Percentiles rank a stretch among this genome's conserved stretches.
phyloP scores from a whole-genome alignment of 1,284 basidiomycete genomes.

The Pascua guehoae region DNA sequence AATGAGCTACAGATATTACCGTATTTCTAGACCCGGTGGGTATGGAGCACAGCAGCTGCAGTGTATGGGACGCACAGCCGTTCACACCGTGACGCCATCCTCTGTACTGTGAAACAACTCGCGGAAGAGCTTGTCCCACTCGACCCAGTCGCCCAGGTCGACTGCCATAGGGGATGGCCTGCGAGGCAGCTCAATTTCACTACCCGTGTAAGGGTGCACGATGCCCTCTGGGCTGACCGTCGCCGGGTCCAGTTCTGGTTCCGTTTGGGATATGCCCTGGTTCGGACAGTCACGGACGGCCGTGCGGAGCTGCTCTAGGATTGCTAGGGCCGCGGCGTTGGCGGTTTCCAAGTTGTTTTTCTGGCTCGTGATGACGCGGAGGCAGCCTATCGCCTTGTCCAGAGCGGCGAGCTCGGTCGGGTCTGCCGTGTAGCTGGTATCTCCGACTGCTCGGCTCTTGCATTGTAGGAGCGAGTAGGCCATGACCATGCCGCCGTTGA shows the following conservation, averaged over 20 bases:
- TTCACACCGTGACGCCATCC: too few relatives aligned
- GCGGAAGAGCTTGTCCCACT: slow-evolving; percentile 3
- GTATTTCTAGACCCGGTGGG: too few relatives aligned
- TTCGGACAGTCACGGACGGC: not conserved
- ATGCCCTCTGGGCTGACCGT: not conserved
- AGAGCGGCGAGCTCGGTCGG: not conserved
- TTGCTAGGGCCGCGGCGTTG: not conserved
- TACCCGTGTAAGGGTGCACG: not conserved
- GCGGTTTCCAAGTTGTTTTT: not conserved
- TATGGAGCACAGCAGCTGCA: too few relatives aligned
- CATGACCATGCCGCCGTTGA: slow-evolving; percentile 3
- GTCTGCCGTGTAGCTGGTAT: too few relatives aligned
- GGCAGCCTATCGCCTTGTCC: not conserved
- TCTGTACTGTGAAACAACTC: not conserved
- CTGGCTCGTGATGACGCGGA: not conserved
- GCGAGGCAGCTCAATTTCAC: not conserved
- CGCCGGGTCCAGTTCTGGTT: not conserved
- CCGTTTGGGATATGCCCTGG: too few relatives aligned
- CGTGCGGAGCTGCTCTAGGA: not conserved
- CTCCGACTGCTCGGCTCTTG: too few relatives aligned
- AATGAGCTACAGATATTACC: too few relatives aligned
- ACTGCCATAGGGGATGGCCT: not conserved
- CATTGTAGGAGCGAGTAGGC: slow-evolving; percentile 1
- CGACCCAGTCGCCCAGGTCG: slow-evolving; percentile 3
- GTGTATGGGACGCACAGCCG: too few relatives aligned